Percentiles rank a stretch among this genome's conserved stretches.
Conservation (phyloP, 2,329 filamentous ascomycete species). For the Colletotrichum destructivum region DNA sequence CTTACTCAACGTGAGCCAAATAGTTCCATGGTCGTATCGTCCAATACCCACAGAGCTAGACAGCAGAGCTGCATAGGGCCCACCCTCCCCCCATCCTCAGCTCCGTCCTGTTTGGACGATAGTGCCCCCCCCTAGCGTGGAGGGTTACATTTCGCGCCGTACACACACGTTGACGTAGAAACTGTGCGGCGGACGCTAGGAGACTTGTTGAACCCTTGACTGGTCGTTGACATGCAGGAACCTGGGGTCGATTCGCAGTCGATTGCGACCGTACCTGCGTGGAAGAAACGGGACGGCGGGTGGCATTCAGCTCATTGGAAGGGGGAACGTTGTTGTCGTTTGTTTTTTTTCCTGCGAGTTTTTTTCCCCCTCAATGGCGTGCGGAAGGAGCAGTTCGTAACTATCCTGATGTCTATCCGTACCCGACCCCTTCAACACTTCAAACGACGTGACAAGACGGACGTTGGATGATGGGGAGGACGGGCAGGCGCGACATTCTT, state of each 20-base stretch:
- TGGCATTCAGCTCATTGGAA: not conserved
- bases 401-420: constrained; percentile 10
- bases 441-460: not conserved
- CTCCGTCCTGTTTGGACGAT: constrained; percentile 36
- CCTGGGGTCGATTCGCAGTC: constrained; percentile 16
- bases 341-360: too few species aligned
- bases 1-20: constrained; percentile 20
- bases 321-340: not conserved
- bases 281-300: constrained; percentile 23
- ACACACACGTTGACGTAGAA: not conserved
- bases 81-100: not conserved
- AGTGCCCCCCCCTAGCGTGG: constrained; percentile 18
- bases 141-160: constrained; percentile 31
- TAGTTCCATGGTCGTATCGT: constrained; percentile 13
- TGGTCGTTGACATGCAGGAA: constrained; percentile 27
- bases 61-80: not conserved
- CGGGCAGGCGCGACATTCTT: constrained; percentile 13
- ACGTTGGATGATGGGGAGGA: constrained; percentile 6
- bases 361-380: too few species aligned
- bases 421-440: not conserved
- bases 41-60: not conserved
- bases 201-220: constrained; percentile 29
- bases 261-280: constrained; percentile 19
- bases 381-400: not conserved
- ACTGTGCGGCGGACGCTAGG: constrained; percentile 26